Evolutionary conservation across 2,329 filamentous ascomycete species (phyloP), one percentile per base, ranked within the genome.

Genomic region (Colletotrichum simmondsii): DNA sequence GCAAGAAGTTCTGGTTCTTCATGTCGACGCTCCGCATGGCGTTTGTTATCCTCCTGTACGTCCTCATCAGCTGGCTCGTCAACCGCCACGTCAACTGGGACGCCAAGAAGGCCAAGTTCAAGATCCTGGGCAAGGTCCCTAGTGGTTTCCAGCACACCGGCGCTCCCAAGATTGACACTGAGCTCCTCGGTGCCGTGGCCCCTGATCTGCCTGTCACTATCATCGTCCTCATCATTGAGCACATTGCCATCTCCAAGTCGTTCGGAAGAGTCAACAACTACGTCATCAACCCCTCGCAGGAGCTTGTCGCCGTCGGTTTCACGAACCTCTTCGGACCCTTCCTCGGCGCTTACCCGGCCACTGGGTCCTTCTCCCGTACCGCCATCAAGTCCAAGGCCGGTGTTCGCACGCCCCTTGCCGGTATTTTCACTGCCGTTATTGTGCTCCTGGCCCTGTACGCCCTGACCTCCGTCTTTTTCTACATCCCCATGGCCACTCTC

Each of bases 321-420:
- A 91, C 90, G 37, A 96, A 96, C 76, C 82, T 95, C 4, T 86
- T 95, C 3, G 93, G 92, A 7, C 93, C 93, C 2, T 95, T 95
- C 82, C 83, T 95, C 2, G 93, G 93, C 5, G 84, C 83, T 3
- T 86, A 85, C 60, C 80, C 83, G 10, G 84, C 83, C 74, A 85
- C 84, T 0, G 83, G 84, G 2, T 88, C 87, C 0, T 89, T 89
- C 77, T 85, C 85, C 14, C 91, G 94, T 19, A 96, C 94, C 1
- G 94, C 94, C 52, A 95, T 97, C 79, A 93, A 96, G 78, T 94
- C 93, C 4, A 96, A 96, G 81, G 93, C 94, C 64, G 94, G 94
- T 75, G 94, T 95, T 4, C 90, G 92, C 53, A 96, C 93, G 0
- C 94, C 94, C 0, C 86, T 96, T 52, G 94, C 92, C 35, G 93